A percentile compares a stretch with the other conserved stretches of the same genome.
phyloP scores from a whole-genome alignment of 208 protist genomes.

The Crithidia brevicula region DNA sequence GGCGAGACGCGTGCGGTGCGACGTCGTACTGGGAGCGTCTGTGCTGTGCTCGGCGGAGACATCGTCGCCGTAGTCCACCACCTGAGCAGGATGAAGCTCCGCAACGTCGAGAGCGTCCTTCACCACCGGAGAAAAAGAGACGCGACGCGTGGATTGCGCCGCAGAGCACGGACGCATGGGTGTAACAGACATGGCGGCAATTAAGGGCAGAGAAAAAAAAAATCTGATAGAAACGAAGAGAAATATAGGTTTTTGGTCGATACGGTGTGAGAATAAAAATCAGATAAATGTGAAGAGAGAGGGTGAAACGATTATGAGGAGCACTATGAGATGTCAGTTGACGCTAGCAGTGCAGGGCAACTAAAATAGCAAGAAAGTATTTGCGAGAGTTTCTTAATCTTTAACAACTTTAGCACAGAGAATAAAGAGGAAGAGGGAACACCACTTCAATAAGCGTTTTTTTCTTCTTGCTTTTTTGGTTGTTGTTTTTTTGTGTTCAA shows the following conservation, averaged over 20 bases:
- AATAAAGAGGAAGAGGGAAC: too few species aligned
- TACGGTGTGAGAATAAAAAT: too few species aligned
- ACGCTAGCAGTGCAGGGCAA: too few species aligned
- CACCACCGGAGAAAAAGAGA: conserved; percentile 1
- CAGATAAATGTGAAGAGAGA: neutral
- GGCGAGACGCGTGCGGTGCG: conserved; percentile 7
- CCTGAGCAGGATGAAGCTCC: neutral
- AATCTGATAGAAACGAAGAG: neutral
- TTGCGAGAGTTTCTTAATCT: too few species aligned
- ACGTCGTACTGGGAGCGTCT: neutral
- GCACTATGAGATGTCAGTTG: too few species aligned
- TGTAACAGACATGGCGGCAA: conserved; percentile 9
- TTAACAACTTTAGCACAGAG: too few species aligned
- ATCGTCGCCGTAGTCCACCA: neutral
- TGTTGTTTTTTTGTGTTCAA: too few species aligned
- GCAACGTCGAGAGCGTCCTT: neutral
- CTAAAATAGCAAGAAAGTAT: too few species aligned
- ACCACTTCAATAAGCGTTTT: too few species aligned
- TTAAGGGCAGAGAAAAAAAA: neutral
- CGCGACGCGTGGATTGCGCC: neutral
- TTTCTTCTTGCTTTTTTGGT: too few species aligned
- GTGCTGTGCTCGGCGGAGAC: neutral
- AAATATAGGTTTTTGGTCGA: too few species aligned
- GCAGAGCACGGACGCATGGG: neutral
- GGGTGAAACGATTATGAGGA: too few species aligned